Base-by-base conservation (phyloP, 2,329 filamentous ascomycete genomes). In the Aureobasidium sp. region DNA sequence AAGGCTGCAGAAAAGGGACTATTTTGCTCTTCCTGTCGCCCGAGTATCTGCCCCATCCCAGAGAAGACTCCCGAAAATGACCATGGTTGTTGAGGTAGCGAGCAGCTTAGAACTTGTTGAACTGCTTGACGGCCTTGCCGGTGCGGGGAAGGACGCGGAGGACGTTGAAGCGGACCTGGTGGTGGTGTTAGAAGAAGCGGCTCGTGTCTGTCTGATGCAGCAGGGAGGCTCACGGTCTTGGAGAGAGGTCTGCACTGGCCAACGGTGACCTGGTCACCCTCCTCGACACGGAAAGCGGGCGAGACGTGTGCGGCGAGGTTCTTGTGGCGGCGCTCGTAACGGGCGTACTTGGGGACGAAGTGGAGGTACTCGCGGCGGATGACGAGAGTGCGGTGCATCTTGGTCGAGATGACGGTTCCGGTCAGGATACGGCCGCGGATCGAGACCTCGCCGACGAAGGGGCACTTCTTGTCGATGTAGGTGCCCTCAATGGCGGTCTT, bases 391-490 rank as follows among this genome's bases (percentile, higher is more conserved):
- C 94, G 90, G 89, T 99, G 94, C 94, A 99, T 99, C 90, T 99
- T 99, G 82, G 94, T 99, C 74, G 93, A 97, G 76, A 97, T 89
- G 76, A 99, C 94, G 77, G 91, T 96, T 76, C 94, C 94, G 78
- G 93, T 97, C 71, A 99, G 85, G 86, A 99, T 99, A 93, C 94
- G 93, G 80, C 94, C 94, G 84, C 94, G 94, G 84, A 99, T 99
- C 69, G 94, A 97, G 79, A 99, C 92, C 79, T 93, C 84, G 78
- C 95, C 95, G 73, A 91, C 96, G 88, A 99, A 99, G 71, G 94
- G 94, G 89, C 94, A 99, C 86, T 99, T 99, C 90, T 99, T 99
- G 88, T 99, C 94, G 77, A 99, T 99, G 84, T 97, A 99, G 81
- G 79, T 89, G 78, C 94, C 94, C 82, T 97, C 92, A 86, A 99